Base-by-base conservation (phyloP, 805 yeast species). In the Starmerella bombi region DNA sequence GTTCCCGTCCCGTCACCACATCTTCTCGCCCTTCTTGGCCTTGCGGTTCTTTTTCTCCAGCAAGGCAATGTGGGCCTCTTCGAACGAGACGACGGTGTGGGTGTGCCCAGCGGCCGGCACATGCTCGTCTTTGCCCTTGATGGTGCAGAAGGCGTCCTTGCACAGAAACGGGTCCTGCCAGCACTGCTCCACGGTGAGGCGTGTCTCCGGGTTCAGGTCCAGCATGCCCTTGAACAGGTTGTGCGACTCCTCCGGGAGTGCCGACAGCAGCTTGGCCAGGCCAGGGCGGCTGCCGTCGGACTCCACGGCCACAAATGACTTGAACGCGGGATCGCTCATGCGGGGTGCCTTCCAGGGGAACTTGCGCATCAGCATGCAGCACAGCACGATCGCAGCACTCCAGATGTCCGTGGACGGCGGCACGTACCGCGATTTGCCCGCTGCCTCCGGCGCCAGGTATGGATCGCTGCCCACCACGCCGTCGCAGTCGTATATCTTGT, bases 341-440 rank as follows among this genome's bases (percentile, higher is more conserved):
- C 82, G 79, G 7, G 96, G 95, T 6, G 83, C 82, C 57, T 83
- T 84, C 95, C 95, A 85, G 7, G 95, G 95, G 62, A 85, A 85
- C 62, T 84, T 80, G 56, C 83, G 79, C 58, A 85, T 66, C 44
- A 82, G 73, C 94, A 85, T 84, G 64, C 95, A 85, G 50, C 93
- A 82, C 60, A 80, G 81, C 36, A 85, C 81, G 44, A 85, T 83
- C 7, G 94, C 94, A 25, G 76, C 75, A 5, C 94, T 81, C 96
- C 96, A 85, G 34, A 85, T 74, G 63, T 85, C 96, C 5, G 85
- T 93, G 1, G 95, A 93, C 49, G 93, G 70, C 14, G 95, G 94
- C 57, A 82, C 93, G 55, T 85, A 85, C 46, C 78, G 77, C 50
- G 74, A 67, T 57, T 81, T 79, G 8, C 83, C 80, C 47, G 86